Percentiles rank a stretch among this genome's conserved stretches.
Evolutionary conservation across 805 yeast genomes (phyloP).

Genomic region (Candida ficus): DNA sequence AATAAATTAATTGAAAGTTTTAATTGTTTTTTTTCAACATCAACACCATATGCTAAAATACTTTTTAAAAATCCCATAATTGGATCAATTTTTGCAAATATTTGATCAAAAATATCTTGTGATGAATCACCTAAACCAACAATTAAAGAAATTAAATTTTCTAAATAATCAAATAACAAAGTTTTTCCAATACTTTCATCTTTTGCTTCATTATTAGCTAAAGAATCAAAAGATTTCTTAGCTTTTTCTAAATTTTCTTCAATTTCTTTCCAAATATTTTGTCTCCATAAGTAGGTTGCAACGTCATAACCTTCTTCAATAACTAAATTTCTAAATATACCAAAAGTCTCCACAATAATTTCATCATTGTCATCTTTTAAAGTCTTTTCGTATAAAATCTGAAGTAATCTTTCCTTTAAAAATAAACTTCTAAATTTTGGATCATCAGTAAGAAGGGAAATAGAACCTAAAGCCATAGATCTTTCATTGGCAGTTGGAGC

Average conservation of each 20-base stretch:
- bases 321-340: constrained; percentile 72
- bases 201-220: constrained; percentile 25
- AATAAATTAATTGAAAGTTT: constrained; percentile 38
- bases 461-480: constrained; percentile 70
- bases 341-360: constrained; percentile 74
- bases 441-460: constrained; percentile 69
- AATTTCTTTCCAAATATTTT: constrained; percentile 65
- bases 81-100: constrained; percentile 25
- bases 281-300: constrained; percentile 70
- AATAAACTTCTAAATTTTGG: constrained; percentile 53
- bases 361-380: constrained; percentile 68
- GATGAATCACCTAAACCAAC: constrained; percentile 63
- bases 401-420: constrained; percentile 67
- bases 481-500: constrained; percentile 67
- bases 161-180: constrained; percentile 60
- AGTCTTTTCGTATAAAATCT: constrained; percentile 55
- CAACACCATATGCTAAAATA: constrained; percentile 25
- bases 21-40: constrained; percentile 23
- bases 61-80: constrained; percentile 24
- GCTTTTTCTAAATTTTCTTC: constrained; percentile 48
- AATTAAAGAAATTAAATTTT: constrained; percentile 64
- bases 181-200: constrained; percentile 36
- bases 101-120: constrained; percentile 48
- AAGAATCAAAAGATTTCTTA: constrained; percentile 40
- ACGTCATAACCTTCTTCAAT: constrained; percentile 87